These are phyloP conservation scores for Lentinula raphanica DNA, from an alignment of 768 basidiomycete species.

Conservation along the genomic window DNA sequence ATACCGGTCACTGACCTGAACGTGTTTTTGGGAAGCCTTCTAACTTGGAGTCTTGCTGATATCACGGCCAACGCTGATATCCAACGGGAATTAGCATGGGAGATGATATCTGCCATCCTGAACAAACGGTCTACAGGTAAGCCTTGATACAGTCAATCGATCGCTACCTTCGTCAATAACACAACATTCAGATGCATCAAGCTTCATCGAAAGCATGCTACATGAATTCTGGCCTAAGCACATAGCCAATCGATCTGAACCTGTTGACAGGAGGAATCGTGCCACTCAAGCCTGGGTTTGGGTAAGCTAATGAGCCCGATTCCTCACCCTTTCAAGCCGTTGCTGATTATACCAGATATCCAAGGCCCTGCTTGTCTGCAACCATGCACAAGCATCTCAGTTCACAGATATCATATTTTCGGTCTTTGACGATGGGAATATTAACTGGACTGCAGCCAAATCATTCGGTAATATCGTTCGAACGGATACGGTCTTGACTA, in stretches of 20 bases:
- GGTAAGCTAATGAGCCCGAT: constrained; percentile 37
- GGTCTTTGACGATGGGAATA: constrained; percentile 57
- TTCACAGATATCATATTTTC: constrained; percentile 65
- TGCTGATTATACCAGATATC: constrained; percentile 46
- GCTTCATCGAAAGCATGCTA: constrained; percentile 39
- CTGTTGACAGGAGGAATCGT: constrained; percentile 37
- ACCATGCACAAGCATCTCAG: constrained; percentile 50
- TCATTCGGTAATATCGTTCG: constrained; percentile 65
- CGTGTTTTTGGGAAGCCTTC: constrained; percentile 46
- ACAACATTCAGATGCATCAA: constrained; percentile 34
- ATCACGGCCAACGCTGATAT: constrained; percentile 36
- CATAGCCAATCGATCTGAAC: constrained; percentile 29
- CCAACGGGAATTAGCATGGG: constrained; percentile 52
- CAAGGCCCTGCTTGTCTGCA: constrained; percentile 74
- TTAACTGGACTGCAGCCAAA: constrained; percentile 73
- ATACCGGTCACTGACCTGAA: constrained; percentile 46
- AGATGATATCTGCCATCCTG: constrained; percentile 59
- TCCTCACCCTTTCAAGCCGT: not conserved
- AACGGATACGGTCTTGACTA: constrained; percentile 62
- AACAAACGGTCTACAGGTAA: constrained; percentile 75
- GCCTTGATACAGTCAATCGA: constrained; percentile 17
- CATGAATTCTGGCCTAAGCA: constrained; percentile 44
- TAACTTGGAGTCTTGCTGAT: constrained; percentile 52
- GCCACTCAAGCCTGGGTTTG: constrained; percentile 63
- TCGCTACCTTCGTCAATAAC: not conserved